These are phyloP conservation scores for Leucocoprinus sp. DNA, from an alignment of 768 basidiomycete species.

Conservation along the genomic window DNA sequence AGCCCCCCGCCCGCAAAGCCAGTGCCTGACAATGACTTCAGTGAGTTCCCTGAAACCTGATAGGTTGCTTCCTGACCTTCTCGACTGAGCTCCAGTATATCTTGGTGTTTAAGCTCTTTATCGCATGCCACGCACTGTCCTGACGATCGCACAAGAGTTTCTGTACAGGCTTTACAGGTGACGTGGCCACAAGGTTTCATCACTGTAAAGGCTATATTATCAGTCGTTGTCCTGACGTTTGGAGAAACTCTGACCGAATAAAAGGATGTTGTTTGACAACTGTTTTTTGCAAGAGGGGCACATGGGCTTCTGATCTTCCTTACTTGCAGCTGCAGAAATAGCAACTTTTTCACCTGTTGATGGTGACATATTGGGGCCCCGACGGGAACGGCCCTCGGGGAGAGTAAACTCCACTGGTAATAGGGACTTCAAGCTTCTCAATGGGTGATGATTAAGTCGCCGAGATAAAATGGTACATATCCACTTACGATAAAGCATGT, in stretches of 20 bases:
- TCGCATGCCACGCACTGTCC: slow-evolving; percentile 89
- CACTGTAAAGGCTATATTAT: slow-evolving; percentile 31
- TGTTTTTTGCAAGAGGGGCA: slow-evolving; percentile 85
- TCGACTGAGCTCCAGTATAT: slow-evolving; percentile 76
- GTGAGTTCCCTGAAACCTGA: neutral
- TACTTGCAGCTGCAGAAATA: slow-evolving; percentile 17
- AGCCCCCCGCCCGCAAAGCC: slow-evolving; percentile 93
- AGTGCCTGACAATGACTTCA: slow-evolving; percentile 46
- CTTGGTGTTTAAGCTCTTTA: slow-evolving; percentile 49
- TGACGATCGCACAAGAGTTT: slow-evolving; percentile 71
- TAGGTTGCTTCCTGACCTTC: slow-evolving; percentile 53
- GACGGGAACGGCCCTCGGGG: slow-evolving; percentile 27
- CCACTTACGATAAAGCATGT: slow-evolving; percentile 69
- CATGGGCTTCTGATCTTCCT: slow-evolving; percentile 58
- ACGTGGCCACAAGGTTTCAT: slow-evolving; percentile 89
- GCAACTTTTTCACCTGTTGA: slow-evolving; percentile 23
- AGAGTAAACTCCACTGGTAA: slow-evolving; percentile 75
- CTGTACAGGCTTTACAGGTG: slow-evolving; percentile 84
- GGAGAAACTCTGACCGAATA: slow-evolving; percentile 47
- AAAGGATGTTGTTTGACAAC: slow-evolving; percentile 68
- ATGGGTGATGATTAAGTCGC: slow-evolving; percentile 6
- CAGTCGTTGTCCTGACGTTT: neutral
- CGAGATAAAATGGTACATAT: neutral
- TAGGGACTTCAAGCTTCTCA: slow-evolving; percentile 70
- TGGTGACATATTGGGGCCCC: slow-evolving; percentile 29